Percentiles rank a stretch among this genome's conserved stretches.
Conservation (phyloP, 495 filamentous ascomycete genomes). For the Penicillium parvum region DNA sequence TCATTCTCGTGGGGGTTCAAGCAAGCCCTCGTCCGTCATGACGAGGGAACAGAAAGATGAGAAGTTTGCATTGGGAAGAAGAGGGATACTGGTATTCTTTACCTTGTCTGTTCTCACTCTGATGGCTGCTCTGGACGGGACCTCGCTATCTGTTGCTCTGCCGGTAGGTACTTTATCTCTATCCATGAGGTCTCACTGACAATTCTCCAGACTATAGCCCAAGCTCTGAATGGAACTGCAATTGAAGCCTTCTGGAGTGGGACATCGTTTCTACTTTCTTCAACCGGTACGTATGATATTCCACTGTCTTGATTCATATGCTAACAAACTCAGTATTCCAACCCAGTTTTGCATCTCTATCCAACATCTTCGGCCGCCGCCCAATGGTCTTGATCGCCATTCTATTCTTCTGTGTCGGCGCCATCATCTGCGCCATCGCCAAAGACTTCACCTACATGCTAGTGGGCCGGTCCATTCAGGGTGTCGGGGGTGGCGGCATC, state of each 20-base stretch:
- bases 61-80: slow-evolving; percentile 23
- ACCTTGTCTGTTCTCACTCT: slow-evolving; percentile 59
- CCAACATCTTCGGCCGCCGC: slow-evolving; percentile 40
- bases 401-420: slow-evolving; percentile 54
- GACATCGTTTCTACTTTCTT: slow-evolving; percentile 50
- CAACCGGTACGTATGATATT: slow-evolving; percentile 26
- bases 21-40: slow-evolving; percentile 7
- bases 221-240: slow-evolving; percentile 46
- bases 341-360: slow-evolving; percentile 38
- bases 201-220: slow-evolving; percentile 25
- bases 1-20: neutral
- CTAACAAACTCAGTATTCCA: slow-evolving; percentile 29
- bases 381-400: slow-evolving; percentile 45
- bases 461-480: slow-evolving; percentile 62
- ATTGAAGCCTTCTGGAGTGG: slow-evolving; percentile 59
- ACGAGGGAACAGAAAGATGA: slow-evolving; percentile 2
- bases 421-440: slow-evolving; percentile 50
- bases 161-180: slow-evolving; percentile 45
- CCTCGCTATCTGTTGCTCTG: slow-evolving; percentile 67
- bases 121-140: slow-evolving; percentile 70
- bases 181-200: neutral
- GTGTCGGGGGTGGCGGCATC: slow-evolving; percentile 69
- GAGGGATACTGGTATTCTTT: slow-evolving; percentile 26
- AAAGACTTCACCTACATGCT: slow-evolving; percentile 62
- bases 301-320: neutral